Evolutionary conservation across 148 eudicot species (phyloP), one percentile per base, ranked within the genome.

Genomic region (Diospyros kaki): DNA sequence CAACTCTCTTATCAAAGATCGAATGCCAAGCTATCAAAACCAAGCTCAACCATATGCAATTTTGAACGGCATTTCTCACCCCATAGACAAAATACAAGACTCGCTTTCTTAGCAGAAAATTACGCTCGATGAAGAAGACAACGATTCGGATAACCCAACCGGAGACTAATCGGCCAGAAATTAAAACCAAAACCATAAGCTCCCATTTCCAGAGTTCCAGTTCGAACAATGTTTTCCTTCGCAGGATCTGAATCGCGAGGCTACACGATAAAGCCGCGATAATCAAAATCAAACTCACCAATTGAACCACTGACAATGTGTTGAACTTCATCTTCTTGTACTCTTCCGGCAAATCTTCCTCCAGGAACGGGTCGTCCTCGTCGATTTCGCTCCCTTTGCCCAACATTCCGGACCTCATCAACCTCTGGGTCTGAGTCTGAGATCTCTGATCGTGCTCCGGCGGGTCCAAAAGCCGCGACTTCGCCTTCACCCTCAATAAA

Each of bases 311-410:
- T 0, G 89, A 78, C 46, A 84, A 73, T 10, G 77, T 66, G 48
- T 85, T 85, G 39, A 86, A 83, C 74, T 83, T 89, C 76, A 85
- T 75, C 76, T 76, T 89, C 65, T 74, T 92, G 54, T 82, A 94
- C n/a, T 92, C 86, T 0, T 92, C 93, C 0, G 98, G 98, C 13
- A 94, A 81, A 81, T 94, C 98, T 3, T 87, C 96, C 9, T 89
- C 93, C 44, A 84, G 28, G 66, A 92, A 94, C 1, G 98, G 98
- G 48, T 94, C 98, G 9, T 94, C 98, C 10, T 94, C 98, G 15
- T 94, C 98, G 41, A 89, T 51, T 39, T 91, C 93, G 5, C 86
- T 83, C 1, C 72, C 76, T 71, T 70, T 83, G 4, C 83, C 89
- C 11, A 92, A 4, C 2, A 76, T 17, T 54, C 91, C 92, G 0